Evolutionary conservation across 345 rosid genomes (phyloP).

Genomic region (Acer yangbiense): DNA sequence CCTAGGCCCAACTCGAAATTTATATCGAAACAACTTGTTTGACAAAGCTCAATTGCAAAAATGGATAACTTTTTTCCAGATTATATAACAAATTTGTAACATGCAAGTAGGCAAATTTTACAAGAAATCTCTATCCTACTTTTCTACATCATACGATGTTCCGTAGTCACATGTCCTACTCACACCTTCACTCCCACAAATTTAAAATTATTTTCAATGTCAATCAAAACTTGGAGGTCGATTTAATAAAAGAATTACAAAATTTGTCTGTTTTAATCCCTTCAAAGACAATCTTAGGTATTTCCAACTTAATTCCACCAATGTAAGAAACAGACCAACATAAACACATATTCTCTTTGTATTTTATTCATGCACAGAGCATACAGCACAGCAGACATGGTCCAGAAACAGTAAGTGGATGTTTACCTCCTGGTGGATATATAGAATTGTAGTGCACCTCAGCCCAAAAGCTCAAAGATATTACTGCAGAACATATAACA

Average conservation of each 20-base stretch:
- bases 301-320: background rate
- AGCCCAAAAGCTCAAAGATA: constrained; percentile 63
- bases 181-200: background rate
- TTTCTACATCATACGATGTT: background rate
- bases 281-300: background rate
- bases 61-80: background rate
- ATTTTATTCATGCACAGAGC: background rate
- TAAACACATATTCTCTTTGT: background rate
- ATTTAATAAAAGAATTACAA: background rate
- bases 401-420: constrained; percentile 10
- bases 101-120: background rate
- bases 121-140: too few relatives aligned
- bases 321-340: background rate
- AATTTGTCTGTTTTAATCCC: background rate
- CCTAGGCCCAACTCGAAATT: background rate
- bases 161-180: background rate
- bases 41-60: background rate
- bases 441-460: constrained; percentile 73
- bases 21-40: background rate
- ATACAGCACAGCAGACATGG: background rate
- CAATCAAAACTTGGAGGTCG: background rate
- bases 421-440: constrained; percentile 46
- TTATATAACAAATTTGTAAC: background rate
- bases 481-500: constrained; percentile 41
- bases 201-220: background rate